A percentile compares a stretch with the other conserved stretches of the same genome.
These are phyloP conservation scores for Melampsora larici-populina DNA, from an alignment of 1,284 basidiomycete genomes.

Conservation along the genomic window DNA sequence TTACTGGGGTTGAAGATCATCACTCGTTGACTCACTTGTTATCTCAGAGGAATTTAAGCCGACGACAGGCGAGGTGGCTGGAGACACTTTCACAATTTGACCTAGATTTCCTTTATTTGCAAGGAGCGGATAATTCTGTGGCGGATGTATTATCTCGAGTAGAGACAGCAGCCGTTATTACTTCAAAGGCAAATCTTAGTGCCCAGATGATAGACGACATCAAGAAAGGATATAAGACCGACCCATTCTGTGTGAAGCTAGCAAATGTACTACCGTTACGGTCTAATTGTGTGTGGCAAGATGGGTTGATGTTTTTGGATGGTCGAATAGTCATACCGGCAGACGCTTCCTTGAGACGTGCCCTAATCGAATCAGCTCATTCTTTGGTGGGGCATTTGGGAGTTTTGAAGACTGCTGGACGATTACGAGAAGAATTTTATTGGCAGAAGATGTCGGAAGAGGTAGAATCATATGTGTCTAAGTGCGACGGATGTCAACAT, in stretches of 20 bases:
- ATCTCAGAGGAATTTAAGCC: slow-evolving; percentile 51
- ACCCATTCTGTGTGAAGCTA: not conserved
- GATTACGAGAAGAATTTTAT: not conserved
- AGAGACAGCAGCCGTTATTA: not conserved
- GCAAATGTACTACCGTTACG: not conserved
- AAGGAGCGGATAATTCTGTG: not conserved
- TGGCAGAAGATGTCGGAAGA: not conserved
- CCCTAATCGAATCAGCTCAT: not conserved
- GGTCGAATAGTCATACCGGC: not conserved
- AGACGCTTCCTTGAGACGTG: not conserved
- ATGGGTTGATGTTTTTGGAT: not conserved
- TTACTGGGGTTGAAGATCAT: slow-evolving; percentile 54
- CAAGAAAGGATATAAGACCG: not conserved
- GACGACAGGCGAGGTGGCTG: too few species aligned
- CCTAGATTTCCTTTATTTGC: not conserved
- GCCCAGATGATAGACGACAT: not conserved
- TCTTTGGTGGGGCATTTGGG: not conserved
- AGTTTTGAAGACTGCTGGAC: not conserved
- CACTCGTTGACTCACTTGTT: slow-evolving; percentile 56
- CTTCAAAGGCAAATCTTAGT: not conserved
- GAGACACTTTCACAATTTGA: not conserved
- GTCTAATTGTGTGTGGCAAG: not conserved
- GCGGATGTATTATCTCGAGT: slow-evolving; percentile 52
- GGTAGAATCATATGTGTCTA: not conserved
- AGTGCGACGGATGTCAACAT: not conserved